Evolutionary conservation across 371 early-diverging fungal genomes (phyloP).

Genomic region (Lichtheimia ornata): DNA sequence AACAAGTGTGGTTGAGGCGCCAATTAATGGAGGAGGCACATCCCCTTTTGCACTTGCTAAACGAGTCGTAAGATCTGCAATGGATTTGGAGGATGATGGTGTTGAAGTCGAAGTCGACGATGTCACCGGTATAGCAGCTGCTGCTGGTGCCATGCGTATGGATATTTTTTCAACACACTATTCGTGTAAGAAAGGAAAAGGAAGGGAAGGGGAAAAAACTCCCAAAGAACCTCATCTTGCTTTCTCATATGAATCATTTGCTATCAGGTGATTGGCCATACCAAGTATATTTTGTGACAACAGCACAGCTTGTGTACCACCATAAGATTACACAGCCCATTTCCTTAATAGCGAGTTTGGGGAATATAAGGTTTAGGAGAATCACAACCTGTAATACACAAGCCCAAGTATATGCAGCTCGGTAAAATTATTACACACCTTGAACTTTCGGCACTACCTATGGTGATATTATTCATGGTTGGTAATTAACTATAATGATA

Average conservation of each 20-base stretch:
- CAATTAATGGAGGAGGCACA: slow-evolving; percentile 70
- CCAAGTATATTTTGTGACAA: slow-evolving; percentile 1
- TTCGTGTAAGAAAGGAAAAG: not conserved
- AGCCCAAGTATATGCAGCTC: no score
- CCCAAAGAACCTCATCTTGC: no score
- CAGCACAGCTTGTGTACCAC: not conserved
- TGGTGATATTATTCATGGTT: no score
- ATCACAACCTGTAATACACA: no score
- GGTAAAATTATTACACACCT: no score
- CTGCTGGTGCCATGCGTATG: not conserved
- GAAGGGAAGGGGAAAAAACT: not conserved
- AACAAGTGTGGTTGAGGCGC: slow-evolving; percentile 62
- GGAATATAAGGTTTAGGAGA: no score
- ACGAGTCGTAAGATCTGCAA: slow-evolving; percentile 41
- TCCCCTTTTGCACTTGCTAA: slow-evolving; percentile 42
- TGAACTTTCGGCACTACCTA: no score
- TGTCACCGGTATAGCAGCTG: not conserved
- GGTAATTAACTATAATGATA: no score
- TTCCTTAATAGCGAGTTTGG: no score
- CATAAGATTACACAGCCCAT: no score
- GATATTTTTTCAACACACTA: not conserved
- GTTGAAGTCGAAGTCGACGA: slow-evolving; percentile 9
- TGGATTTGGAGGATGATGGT: slow-evolving; percentile 23
- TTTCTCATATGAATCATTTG: no score
- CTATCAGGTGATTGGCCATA: not conserved